These are phyloP conservation scores for Groenewaldozyma auringiensis DNA, from an alignment of 1,139 yeast species.

Conservation along the genomic window DNA sequence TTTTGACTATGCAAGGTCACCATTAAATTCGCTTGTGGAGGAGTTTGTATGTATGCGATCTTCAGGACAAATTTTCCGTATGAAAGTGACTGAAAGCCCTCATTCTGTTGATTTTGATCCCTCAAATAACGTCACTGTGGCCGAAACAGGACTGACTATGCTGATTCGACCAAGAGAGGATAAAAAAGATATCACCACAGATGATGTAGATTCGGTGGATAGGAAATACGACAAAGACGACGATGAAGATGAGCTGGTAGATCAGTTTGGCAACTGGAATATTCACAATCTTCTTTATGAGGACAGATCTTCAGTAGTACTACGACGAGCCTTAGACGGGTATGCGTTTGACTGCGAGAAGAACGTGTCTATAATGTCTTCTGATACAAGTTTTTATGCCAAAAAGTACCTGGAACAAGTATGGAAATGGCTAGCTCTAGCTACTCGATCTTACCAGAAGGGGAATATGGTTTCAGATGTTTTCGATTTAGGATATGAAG, in stretches of 20 bases:
- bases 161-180: conserved; percentile 12
- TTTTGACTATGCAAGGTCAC: conserved; percentile 71
- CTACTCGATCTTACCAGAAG: conserved; percentile 57
- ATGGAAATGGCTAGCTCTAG: conserved; percentile 84
- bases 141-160: conserved; percentile 54
- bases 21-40: conserved; percentile 31
- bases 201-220: neutral
- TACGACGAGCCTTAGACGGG: conserved; percentile 62
- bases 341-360: conserved; percentile 64
- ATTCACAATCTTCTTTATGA: conserved; percentile 21
- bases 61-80: conserved; percentile 77
- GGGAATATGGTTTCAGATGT: conserved; percentile 62
- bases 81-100: conserved; percentile 66
- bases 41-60: conserved; percentile 79
- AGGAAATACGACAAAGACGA: conserved; percentile 6
- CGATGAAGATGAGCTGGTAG: conserved; percentile 20
- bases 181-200: neutral
- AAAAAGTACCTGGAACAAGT: conserved; percentile 62
- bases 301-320: conserved; percentile 40
- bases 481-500: conserved; percentile 78
- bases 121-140: conserved; percentile 57
- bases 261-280: conserved; percentile 19
- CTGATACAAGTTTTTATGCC: conserved; percentile 34
- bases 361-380: conserved; percentile 50
- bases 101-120: conserved; percentile 61